Conservation (phyloP, 1,284 basidiomycete genomes). For the Meripilus lineatus region DNA sequence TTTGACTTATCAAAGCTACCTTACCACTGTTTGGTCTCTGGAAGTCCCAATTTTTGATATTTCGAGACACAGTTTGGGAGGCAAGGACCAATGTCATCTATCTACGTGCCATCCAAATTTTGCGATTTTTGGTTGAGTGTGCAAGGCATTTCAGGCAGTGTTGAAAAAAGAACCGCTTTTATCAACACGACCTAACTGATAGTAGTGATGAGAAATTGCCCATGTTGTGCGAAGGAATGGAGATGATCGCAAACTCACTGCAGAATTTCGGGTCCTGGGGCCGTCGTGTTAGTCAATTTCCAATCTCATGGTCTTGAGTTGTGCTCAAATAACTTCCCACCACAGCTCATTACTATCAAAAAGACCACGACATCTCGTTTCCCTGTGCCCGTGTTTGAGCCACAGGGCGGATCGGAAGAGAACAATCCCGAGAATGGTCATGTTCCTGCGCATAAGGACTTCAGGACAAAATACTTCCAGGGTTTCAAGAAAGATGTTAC, state of each 20-base stretch:
- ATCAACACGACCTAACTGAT: too few species aligned
- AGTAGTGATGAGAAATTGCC: too few species aligned
- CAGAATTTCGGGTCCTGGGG: constrained; percentile 98
- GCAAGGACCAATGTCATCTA: too few species aligned
- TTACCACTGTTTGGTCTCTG: too few species aligned
- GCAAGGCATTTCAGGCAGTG: too few species aligned
- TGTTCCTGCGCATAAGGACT: constrained; percentile 72
- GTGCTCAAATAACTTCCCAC: not conserved
- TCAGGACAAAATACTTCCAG: constrained; percentile 77
- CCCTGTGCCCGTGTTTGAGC: constrained; percentile 48
- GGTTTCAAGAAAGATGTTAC: constrained; percentile 50
- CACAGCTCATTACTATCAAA: constrained; percentile 83
- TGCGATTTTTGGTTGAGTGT: too few species aligned
- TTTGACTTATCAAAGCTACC: too few species aligned
- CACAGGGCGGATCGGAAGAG: constrained; percentile 16
- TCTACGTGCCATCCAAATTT: too few species aligned
- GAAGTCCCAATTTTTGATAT: too few species aligned
- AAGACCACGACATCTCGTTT: constrained; percentile 54
- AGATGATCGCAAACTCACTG: constrained; percentile 81
- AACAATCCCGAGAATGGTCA: constrained; percentile 26
- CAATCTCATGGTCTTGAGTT: not conserved
- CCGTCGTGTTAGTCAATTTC: constrained; percentile 59
- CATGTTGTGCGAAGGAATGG: constrained; percentile 82
- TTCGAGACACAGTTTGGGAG: too few species aligned
- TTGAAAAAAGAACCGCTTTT: too few species aligned